Evolutionary conservation across 768 basidiomycete genomes (phyloP).

Genomic region (Neoboletus subvelutipes): DNA sequence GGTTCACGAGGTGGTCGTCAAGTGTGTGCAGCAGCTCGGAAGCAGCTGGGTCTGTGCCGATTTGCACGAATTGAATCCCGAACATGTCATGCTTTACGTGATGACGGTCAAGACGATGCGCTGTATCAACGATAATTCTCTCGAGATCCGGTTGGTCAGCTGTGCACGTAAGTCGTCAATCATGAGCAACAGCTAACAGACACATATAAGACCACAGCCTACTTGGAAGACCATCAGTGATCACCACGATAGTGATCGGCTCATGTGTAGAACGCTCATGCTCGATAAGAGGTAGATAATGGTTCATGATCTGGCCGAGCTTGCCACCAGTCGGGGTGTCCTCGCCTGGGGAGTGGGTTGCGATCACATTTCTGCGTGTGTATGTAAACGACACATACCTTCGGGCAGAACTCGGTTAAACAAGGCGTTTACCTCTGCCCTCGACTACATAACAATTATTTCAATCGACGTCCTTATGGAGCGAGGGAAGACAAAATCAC

Average conservation of each 20-base stretch:
- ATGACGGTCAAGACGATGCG: constrained; percentile 39
- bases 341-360: constrained; percentile 17
- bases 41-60: constrained; percentile 39
- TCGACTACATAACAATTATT: constrained; percentile 16
- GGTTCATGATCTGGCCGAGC: constrained; percentile 36
- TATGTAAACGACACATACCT: constrained; percentile 12
- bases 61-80: constrained; percentile 48
- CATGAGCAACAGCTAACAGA: neutral
- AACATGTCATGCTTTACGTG: constrained; percentile 38
- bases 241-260: constrained; percentile 37
- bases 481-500: constrained; percentile 2
- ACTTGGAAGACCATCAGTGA: constrained; percentile 43
- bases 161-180: constrained; percentile 2
- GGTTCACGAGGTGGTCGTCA: constrained; percentile 37
- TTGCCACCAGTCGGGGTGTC: constrained; percentile 41
- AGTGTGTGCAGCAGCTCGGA: constrained; percentile 40
- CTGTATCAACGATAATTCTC: constrained; percentile 35
- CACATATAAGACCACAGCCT: constrained; percentile 13
- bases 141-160: constrained; percentile 30
- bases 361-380: neutral
- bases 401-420: constrained; percentile 27
- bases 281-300: constrained; percentile 37
- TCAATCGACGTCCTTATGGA: neutral
- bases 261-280: constrained; percentile 30
- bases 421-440: constrained; percentile 20